phyloP scores from a whole-genome alignment of 2,329 filamentous ascomycete species.

The Oidium heveae region DNA sequence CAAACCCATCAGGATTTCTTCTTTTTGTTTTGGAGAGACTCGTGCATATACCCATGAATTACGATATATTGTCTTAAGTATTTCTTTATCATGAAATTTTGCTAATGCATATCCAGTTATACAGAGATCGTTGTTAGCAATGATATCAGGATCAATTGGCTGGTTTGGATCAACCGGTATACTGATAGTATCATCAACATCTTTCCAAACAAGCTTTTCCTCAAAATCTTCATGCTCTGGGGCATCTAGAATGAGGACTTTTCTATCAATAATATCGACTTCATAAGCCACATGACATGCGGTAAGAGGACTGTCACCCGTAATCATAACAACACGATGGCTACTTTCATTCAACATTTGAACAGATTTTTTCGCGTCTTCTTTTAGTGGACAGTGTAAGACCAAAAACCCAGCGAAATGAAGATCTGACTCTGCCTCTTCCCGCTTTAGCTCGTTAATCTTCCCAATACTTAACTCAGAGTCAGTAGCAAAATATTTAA shows the following conservation, averaged over 20 bases:
- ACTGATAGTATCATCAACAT: slow-evolving; percentile 68
- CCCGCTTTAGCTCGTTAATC: slow-evolving; percentile 85
- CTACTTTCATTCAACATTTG: slow-evolving; percentile 97
- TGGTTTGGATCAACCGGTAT: slow-evolving; percentile 68
- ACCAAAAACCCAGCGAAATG: slow-evolving; percentile 90
- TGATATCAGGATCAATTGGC: slow-evolving; percentile 54
- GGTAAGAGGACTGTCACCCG: slow-evolving; percentile 89
- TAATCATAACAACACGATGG: slow-evolving; percentile 97
- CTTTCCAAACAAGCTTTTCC: slow-evolving; percentile 74
- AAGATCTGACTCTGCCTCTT: slow-evolving; percentile 65
- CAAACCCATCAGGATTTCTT: slow-evolving; percentile 87
- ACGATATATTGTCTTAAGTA: slow-evolving; percentile 53
- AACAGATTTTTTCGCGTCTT: slow-evolving; percentile 80
- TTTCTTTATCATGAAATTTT: slow-evolving; percentile 63
- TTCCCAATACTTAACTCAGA: slow-evolving; percentile 57
- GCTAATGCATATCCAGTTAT: slow-evolving; percentile 83
- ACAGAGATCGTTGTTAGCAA: slow-evolving; percentile 74
- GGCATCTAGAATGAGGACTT: slow-evolving; percentile 81
- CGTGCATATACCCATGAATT: slow-evolving; percentile 95
- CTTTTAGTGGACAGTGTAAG: slow-evolving; percentile 83
- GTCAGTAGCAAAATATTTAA: slow-evolving; percentile 69
- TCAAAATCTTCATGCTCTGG: slow-evolving; percentile 71
- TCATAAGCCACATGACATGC: slow-evolving; percentile 86
- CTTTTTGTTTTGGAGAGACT: slow-evolving; percentile 95
- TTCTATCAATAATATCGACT: slow-evolving; percentile 92